Percentiles rank a stretch among this genome's conserved stretches.
These are phyloP conservation scores for Ganoderma leucocontextum DNA, from an alignment of 1,284 basidiomycete genomes.

Conservation along the genomic window DNA sequence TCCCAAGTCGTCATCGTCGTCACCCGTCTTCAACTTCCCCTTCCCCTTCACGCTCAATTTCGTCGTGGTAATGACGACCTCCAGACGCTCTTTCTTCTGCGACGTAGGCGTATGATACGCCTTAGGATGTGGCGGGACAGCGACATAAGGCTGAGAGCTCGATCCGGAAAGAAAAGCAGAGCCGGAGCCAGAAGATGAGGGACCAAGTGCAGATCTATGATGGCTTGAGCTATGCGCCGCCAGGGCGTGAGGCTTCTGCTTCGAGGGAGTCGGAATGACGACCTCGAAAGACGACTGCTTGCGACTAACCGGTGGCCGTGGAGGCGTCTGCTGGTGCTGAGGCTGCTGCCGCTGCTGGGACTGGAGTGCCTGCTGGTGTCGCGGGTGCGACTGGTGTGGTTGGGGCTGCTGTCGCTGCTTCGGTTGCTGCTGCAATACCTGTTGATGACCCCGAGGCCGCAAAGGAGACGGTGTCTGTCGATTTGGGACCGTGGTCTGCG, in stretches of 20 bases:
- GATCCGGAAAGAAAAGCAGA: background rate
- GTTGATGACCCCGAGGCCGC: conserved; percentile 1
- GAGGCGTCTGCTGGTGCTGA: conserved; percentile 5
- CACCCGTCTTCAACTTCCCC: conserved; percentile 40
- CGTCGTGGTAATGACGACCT: conserved; percentile 31
- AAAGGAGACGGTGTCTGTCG: conserved; percentile 13
- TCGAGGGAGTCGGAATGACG: conserved; percentile 25
- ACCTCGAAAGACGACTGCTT: conserved; percentile 24
- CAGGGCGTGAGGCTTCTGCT: conserved; percentile 20
- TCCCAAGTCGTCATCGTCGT: conserved; percentile 61
- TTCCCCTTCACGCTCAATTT: conserved; percentile 35
- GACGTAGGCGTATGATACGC: conserved; percentile 57
- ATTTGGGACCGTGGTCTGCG: conserved; percentile 30
- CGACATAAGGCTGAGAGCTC: conserved; percentile 63
- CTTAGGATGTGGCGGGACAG: conserved; percentile 57
- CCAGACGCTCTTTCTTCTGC: conserved; percentile 26
- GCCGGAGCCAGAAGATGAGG: conserved; percentile 5
- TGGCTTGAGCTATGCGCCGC: conserved; percentile 28
- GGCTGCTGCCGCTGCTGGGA: conserved; percentile 3
- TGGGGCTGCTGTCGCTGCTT: conserved; percentile 1
- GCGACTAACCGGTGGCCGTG: background rate
- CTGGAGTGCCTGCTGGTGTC: conserved; percentile 12
- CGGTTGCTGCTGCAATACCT: background rate
- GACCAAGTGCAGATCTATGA: conserved; percentile 1
- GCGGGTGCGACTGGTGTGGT: background rate